Evolutionary conservation across 2,329 filamentous ascomycete genomes (phyloP), one percentile per base, ranked within the genome.

Genomic region (Colletotrichum aenigma): DNA sequence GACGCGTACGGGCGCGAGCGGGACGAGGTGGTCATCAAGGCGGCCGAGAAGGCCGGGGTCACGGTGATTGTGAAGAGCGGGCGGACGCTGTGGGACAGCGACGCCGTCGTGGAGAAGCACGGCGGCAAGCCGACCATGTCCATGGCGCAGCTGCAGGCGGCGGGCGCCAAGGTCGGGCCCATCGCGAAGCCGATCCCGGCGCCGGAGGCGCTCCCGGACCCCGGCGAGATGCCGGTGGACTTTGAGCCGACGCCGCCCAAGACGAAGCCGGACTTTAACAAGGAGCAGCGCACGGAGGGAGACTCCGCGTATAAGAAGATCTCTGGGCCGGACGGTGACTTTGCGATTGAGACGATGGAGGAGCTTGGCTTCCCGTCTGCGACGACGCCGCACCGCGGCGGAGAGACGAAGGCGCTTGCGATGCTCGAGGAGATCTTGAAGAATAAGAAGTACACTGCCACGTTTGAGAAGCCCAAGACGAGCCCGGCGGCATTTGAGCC

Each of bases 391-490:
- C 93, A 95, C 79, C 88, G 89, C 7, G 94, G 94, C 32, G 94
- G 94, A n/a, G 94, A 96, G 83, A 91, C 87, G 2, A 80, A 89
- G 2, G 93, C 93, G 0, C 84, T 96, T 5, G 81, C 88, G 76
- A 85, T 86, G 34, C 88, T 96, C 2, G 86, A 89, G 10, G 84
- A 88, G 5, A 90, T 94, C 36, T 88, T 94, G 74, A 84, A 87
- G 4, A 86, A 95, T 76, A 88, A 91, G 74, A 87, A 91, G 69
- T 96, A 95, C 81, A 92, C 92, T 0, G 93, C 92, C 2, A 95
- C 91, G 0, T 96, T 96, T 79, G 90, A 93, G 80, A 96, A 96
- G 82, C 94, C 94, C 2, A 92, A 92, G 73, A 95, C 94, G 0
- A 94, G 92, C 43, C 94, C 94, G 0, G 93, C 94, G 3, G 93